phyloP scores from a whole-genome alignment of 2,329 filamentous ascomycete species.

The Paraphoma sp. region DNA sequence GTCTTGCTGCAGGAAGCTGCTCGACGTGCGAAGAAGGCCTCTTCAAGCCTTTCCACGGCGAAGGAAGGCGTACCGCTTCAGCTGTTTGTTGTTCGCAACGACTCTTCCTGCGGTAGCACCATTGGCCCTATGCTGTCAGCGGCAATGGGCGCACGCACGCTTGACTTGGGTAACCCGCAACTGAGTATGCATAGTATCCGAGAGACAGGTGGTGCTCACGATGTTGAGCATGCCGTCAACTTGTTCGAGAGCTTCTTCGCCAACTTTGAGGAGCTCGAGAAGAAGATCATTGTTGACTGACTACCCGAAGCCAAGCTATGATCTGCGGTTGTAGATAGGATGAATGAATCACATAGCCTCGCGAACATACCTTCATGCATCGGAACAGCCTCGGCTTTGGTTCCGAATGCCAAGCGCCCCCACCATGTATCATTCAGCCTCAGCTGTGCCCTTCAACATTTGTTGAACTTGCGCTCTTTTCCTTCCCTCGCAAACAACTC shows the following conservation, averaged over 20 bases:
- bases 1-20: conserved; percentile 91
- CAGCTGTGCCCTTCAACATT: neutral
- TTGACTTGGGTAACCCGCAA: conserved; percentile 94
- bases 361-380: neutral
- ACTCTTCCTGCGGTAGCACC: conserved; percentile 91
- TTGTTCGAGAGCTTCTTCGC: conserved; percentile 89
- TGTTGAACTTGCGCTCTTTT: neutral
- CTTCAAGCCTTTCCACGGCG: conserved; percentile 48
- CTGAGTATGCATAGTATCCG: conserved; percentile 97
- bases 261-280: conserved; percentile 78
- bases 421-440: conserved; percentile 19
- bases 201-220: conserved; percentile 86
- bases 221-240: conserved; percentile 84
- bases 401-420: conserved; percentile 36
- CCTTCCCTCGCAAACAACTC: neutral
- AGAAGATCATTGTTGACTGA: conserved; percentile 83
- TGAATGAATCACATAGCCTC: neutral
- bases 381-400: conserved; percentile 8
- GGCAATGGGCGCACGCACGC: conserved; percentile 81
- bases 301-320: conserved; percentile 35
- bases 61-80: conserved; percentile 82
- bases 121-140: conserved; percentile 97
- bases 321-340: conserved; percentile 4
- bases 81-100: conserved; percentile 95
- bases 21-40: conserved; percentile 60